Evolutionary conservation across 2,329 filamentous ascomycete genomes (phyloP).

Genomic region (Chalaropsis thielavioides): DNA sequence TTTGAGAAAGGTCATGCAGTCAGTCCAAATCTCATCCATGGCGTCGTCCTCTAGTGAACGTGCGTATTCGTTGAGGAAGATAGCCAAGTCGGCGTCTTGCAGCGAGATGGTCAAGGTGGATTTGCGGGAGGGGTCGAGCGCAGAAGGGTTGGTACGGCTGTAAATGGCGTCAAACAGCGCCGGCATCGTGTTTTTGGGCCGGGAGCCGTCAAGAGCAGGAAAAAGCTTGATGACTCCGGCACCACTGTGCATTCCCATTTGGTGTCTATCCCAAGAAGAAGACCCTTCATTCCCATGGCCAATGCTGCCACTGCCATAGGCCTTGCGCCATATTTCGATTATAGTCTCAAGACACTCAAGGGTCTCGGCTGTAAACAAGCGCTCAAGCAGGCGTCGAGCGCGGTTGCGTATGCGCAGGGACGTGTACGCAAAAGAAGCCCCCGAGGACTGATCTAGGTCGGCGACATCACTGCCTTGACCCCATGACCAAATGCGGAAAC

Average conservation of each 20-base stretch:
- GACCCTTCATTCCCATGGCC: conserved; percentile 21
- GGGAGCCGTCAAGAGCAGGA: conserved; percentile 78
- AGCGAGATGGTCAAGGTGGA: conserved; percentile 81
- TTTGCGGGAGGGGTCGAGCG: conserved; percentile 63
- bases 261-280: neutral
- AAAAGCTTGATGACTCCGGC: conserved; percentile 69
- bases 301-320: conserved; percentile 21
- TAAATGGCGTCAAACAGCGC: conserved; percentile 94
- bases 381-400: conserved; percentile 74
- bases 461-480: conserved; percentile 48
- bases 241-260: conserved; percentile 20
- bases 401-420: conserved; percentile 83
- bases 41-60: conserved; percentile 87
- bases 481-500: conserved; percentile 93
- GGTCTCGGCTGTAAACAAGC: conserved; percentile 82
- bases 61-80: conserved; percentile 83
- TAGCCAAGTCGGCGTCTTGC: conserved; percentile 67
- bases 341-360: conserved; percentile 88
- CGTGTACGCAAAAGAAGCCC: conserved; percentile 78
- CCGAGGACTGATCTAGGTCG: conserved; percentile 50
- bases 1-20: conserved; percentile 79
- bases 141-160: conserved; percentile 73
- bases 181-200: conserved; percentile 81
- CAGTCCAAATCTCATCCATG: conserved; percentile 95
- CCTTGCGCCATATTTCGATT: conserved; percentile 63